Conservation (phyloP, 306 rosid species). For the Mimosa pudica region DNA sequence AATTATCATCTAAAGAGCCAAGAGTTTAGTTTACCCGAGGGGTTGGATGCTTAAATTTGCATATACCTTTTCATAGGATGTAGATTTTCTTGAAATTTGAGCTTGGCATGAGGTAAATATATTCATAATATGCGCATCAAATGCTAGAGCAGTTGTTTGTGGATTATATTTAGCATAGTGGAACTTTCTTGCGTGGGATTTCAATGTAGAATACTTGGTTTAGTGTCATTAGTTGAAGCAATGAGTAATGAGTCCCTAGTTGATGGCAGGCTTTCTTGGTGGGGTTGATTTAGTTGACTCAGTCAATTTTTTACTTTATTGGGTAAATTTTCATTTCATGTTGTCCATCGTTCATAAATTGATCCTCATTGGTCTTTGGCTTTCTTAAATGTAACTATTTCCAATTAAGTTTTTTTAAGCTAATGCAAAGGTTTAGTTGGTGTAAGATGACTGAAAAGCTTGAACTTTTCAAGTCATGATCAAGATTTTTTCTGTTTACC, state of each 20-base stretch:
- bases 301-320: not conserved
- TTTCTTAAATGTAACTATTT: not conserved
- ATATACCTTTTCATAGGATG: not conserved
- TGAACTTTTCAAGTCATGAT: not conserved
- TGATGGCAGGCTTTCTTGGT: not conserved
- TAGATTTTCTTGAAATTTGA: conserved; percentile 18
- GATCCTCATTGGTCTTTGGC: not conserved
- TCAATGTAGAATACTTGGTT: not conserved
- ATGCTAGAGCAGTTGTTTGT: not conserved
- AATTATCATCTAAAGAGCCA: conserved; percentile 1
- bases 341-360: not conserved
- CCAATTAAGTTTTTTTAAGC: not conserved
- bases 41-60: not conserved
- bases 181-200: conserved; percentile 2
- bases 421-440: not conserved
- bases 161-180: conserved; percentile 1
- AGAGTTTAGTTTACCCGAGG: not conserved
- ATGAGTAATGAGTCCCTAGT: not conserved
- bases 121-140: not conserved
- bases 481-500: not conserved
- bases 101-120: conserved; percentile 6
- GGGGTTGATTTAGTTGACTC: not conserved
- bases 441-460: not conserved
- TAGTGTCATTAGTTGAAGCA: conserved; percentile 1
- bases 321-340: not conserved